Base-by-base conservation (phyloP, 495 filamentous ascomycete species). In the Stereocaulon alpinum region DNA sequence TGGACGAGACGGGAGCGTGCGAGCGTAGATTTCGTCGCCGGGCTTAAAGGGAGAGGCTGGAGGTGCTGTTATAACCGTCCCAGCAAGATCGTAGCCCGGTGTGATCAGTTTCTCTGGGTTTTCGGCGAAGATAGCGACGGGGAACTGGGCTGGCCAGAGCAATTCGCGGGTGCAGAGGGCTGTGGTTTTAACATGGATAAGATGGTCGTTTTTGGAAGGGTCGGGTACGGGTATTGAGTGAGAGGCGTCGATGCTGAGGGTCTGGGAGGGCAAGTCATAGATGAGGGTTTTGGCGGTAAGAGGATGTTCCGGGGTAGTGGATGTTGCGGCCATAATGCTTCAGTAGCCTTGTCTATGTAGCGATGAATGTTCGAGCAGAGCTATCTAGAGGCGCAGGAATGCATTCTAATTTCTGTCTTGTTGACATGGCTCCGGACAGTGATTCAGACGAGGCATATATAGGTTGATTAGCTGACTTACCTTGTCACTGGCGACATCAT, bases 81-180 rank as follows among this genome's bases (percentile, higher is more conserved):
- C 81, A 40, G 78, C 76, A 59, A 82, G 66, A 67, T 83, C 82
- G 61, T 80, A 76, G 58, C 81, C 74, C 4, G 82, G 83, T 18
- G 85, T 76, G 27, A 75, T 67, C 12, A 34, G 5, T 24, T 53
- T 57, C n/a, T 40, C 27, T 9, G 64, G 64, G 58, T 72, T 71
- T 15, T 75, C 73, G 34, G 70, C 67, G 6, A 73, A 77, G 17
- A 70, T 59, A 1, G 68, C 55, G 12, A 62, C 65, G 14, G 77
- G 71, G 51, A 74, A 81, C 55, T 75, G 70, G 34, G 71, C 63
- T 18, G 66, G 71, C 70, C 74, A 77, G 17, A 68, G 60, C 15
- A 85, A 72, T 62, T 85, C 83, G 49, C 82, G 78, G 51, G 77
- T 72, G 60, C 75, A 83, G 44, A 82, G 77, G 20, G 81, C 76